Evolutionary conservation across 352 stramenopile species (phyloP).

Genomic region (Phytophthora colocasiae): DNA sequence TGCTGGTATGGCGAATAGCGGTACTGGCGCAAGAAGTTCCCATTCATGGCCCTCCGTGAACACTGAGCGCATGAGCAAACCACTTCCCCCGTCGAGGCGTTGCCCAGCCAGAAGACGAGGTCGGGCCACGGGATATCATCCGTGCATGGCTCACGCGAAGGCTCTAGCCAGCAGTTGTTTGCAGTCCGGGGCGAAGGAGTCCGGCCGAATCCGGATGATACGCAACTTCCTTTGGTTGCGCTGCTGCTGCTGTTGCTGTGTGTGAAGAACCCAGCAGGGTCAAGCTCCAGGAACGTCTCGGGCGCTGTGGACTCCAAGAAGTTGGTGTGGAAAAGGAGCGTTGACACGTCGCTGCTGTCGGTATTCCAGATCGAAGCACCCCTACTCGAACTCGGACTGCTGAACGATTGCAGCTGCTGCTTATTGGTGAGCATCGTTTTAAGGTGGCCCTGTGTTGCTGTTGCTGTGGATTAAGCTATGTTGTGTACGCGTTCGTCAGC

Average conservation of each 20-base stretch:
- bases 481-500: constrained; percentile 23
- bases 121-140: constrained; percentile 65
- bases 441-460: neutral
- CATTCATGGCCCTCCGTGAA: constrained; percentile 19
- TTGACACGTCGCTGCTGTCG: constrained; percentile 21
- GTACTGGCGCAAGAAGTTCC: constrained; percentile 13
- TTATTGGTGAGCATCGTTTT: constrained; percentile 29
- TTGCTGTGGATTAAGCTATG: neutral
- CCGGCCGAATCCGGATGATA: neutral
- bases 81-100: constrained; percentile 54
- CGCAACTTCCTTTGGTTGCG: constrained; percentile 32
- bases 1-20: constrained; percentile 50
- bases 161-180: constrained; percentile 40
- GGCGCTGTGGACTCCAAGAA: constrained; percentile 34
- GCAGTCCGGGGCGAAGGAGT: neutral
- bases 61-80: constrained; percentile 53
- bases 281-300: constrained; percentile 36
- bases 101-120: constrained; percentile 67
- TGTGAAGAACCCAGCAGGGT: constrained; percentile 31
- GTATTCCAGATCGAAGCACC: constrained; percentile 9
- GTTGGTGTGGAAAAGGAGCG: constrained; percentile 28
- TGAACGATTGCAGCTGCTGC: constrained; percentile 9
- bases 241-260: constrained; percentile 13
- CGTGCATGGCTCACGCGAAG: constrained; percentile 55
- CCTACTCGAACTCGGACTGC: constrained; percentile 1